phyloP scores from a whole-genome alignment of 768 basidiomycete species.

The Hygrocybe punicea region DNA sequence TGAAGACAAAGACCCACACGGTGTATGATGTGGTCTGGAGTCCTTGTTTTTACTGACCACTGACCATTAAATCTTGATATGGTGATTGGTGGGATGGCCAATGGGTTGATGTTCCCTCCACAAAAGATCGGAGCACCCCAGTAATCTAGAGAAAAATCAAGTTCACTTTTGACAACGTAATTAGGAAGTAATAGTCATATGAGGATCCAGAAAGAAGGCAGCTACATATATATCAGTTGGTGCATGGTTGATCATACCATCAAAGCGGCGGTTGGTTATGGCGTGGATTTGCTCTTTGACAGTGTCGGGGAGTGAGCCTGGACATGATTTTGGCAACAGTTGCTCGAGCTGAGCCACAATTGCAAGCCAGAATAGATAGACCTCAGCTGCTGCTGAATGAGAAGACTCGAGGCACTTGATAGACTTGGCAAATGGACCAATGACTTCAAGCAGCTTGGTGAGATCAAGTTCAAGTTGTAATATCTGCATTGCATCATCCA shows the following conservation, averaged over 20 bases:
- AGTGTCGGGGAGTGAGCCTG: background rate
- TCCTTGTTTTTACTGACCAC: no score
- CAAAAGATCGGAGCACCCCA: conserved; percentile 26
- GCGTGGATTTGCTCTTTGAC: background rate
- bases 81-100: background rate
- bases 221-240: background rate
- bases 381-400: conserved; percentile 26
- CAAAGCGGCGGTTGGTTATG: background rate
- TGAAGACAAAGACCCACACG: conserved; percentile 4
- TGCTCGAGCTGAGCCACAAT: conserved; percentile 10
- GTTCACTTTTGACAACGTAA: background rate
- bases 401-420: conserved; percentile 34
- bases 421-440: conserved; percentile 24
- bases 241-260: conserved; percentile 1
- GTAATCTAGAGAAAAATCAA: conserved; percentile 9
- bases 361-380: conserved; percentile 38
- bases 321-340: background rate
- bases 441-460: conserved; percentile 21
- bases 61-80: background rate
- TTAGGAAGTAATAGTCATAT: background rate
- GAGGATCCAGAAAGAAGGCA: conserved; percentile 5
- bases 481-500: background rate
- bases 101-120: conserved; percentile 10
- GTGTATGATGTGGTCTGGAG: background rate
- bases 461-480: conserved; percentile 20